These are phyloP conservation scores for Pterocarpus macrocarpus DNA, from an alignment of 306 rosid genomes.

Conservation along the genomic window DNA sequence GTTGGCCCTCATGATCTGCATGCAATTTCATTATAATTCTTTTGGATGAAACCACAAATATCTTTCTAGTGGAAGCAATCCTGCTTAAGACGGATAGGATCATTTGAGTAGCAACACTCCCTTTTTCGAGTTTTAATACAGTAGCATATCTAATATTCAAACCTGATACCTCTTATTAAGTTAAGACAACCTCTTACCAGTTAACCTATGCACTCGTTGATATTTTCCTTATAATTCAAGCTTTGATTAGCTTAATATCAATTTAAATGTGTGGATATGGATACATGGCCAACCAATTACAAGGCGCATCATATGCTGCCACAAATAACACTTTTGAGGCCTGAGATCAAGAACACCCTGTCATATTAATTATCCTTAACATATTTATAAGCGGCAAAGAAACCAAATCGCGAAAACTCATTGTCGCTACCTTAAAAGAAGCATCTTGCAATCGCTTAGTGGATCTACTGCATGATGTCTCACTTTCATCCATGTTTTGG, in stretches of 20 bases:
- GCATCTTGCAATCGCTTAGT: not conserved
- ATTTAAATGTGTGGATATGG: not conserved
- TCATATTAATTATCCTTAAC: constrained; percentile 26
- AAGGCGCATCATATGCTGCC: constrained; percentile 41
- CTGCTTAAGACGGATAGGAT: too few relatives aligned
- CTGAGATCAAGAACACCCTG: constrained; percentile 1
- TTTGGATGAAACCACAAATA: too few relatives aligned
- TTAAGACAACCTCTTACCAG: too few relatives aligned
- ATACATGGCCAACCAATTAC: not conserved
- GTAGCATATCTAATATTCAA: too few relatives aligned
- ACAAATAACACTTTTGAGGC: constrained; percentile 2
- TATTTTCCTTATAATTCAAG: constrained; percentile 27
- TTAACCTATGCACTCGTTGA: too few relatives aligned
- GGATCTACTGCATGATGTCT: not conserved
- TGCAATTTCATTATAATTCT: not conserved
- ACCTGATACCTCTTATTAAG: too few relatives aligned
- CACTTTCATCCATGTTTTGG: not conserved
- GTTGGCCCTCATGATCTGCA: not conserved
- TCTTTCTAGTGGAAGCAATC: too few relatives aligned
- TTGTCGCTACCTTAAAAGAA: not conserved
- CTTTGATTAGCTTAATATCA: not conserved
- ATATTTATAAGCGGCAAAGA: not conserved
- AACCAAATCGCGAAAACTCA: not conserved
- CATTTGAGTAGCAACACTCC: too few relatives aligned
- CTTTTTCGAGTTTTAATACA: too few relatives aligned